Conservation (phyloP, 2,329 filamentous ascomycete species). For the Penicillium sp. region DNA sequence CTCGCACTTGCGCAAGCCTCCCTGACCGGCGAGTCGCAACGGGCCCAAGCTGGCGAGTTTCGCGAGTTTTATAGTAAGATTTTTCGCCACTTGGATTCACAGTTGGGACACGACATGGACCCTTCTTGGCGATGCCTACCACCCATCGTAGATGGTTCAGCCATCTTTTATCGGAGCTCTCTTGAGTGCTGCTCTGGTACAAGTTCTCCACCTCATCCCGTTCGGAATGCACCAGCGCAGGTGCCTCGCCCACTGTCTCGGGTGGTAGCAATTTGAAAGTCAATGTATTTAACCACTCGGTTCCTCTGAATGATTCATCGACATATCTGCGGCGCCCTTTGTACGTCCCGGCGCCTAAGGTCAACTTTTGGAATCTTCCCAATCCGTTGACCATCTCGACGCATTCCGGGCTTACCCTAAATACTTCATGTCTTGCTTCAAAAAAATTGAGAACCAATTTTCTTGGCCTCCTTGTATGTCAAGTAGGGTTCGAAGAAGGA, state of each 20-base stretch:
- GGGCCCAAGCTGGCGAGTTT: no score
- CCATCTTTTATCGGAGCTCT: no score
- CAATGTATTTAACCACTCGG: not conserved
- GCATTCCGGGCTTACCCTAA: not conserved
- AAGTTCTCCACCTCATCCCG: not conserved
- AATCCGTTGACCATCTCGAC: not conserved
- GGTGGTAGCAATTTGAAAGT: not conserved
- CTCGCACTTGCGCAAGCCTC: no score
- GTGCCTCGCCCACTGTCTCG: not conserved
- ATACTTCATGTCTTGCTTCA: not conserved
- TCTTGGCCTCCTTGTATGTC: not conserved
- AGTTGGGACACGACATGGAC: no score
- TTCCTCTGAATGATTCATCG: not conserved
- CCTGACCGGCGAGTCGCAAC: no score
- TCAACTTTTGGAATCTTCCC: not conserved
- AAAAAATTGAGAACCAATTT: not conserved
- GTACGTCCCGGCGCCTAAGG: not conserved
- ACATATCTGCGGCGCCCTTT: not conserved
- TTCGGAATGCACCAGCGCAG: not conserved
- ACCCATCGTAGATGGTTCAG: no score
- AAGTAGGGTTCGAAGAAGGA: not conserved
- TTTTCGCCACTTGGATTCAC: no score
- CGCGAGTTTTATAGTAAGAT: no score
- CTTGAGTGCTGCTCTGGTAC: no score
- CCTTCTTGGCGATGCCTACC: no score